Percentiles rank a stretch among this genome's conserved stretches.
phyloP scores from a whole-genome alignment of 345 rosid species.

The Microthlaspi erraticum region DNA sequence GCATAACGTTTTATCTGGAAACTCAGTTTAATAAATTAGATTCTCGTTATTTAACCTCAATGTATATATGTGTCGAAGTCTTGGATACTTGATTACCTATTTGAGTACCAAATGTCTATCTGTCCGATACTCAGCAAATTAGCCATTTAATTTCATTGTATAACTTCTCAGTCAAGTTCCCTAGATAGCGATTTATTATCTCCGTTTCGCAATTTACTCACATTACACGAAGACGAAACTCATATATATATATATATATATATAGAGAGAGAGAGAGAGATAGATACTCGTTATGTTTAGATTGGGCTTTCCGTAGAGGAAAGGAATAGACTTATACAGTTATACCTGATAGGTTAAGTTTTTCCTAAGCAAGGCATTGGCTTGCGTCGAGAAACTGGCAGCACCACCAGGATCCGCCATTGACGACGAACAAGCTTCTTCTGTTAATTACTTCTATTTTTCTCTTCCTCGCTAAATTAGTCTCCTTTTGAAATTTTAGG shows the following conservation, averaged over 20 bases:
- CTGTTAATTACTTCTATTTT: neutral
- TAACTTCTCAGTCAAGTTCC: slow-evolving; percentile 4
- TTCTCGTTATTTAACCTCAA: no score
- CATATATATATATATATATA: no score
- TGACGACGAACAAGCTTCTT: slow-evolving; percentile 10
- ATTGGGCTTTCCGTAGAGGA: neutral
- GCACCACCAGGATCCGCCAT: slow-evolving; percentile 61
- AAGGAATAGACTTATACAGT: slow-evolving; percentile 37
- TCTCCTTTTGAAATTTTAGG: neutral
- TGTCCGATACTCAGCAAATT: neutral
- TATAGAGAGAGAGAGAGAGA: no score
- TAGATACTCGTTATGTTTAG: neutral
- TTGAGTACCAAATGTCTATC: neutral
- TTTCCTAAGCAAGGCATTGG: slow-evolving; percentile 75
- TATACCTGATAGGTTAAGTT: slow-evolving; percentile 84
- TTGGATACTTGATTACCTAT: no score
- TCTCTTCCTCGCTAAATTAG: neutral
- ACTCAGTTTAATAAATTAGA: no score
- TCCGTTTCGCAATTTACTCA: neutral
- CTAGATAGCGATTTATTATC: neutral
- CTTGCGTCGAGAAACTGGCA: slow-evolving; percentile 70
- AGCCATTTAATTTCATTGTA: neutral
- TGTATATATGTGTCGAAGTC: no score
- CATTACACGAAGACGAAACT: slow-evolving; percentile 6
- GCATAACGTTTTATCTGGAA: no score